Conservation (phyloP, 2,329 filamentous ascomycete species). For the Ascochyta lentis region DNA sequence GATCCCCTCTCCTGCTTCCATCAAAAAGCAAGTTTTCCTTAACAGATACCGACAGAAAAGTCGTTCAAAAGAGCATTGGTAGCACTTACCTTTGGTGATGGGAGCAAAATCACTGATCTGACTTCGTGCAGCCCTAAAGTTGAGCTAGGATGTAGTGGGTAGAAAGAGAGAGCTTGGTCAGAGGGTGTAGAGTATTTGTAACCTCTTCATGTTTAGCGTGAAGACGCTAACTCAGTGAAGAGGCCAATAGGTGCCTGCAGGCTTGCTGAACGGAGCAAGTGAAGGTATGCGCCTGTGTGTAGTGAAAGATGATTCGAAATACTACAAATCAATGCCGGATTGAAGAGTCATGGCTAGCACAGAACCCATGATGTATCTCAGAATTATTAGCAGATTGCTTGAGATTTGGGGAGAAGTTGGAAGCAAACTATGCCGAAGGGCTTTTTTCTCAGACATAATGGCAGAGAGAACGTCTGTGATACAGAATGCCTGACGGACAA, state of each 20-base stretch:
- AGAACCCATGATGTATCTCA: too few relatives aligned
- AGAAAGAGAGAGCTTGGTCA: background rate
- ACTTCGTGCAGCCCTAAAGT: background rate
- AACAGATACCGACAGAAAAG: background rate
- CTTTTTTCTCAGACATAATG: background rate
- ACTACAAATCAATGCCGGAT: too few relatives aligned
- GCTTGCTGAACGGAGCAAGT: background rate
- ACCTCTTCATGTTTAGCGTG: background rate
- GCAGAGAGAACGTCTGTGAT: background rate
- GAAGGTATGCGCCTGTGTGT: background rate
- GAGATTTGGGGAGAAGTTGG: too few relatives aligned
- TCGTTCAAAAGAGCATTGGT: background rate
- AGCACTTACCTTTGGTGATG: constrained; percentile 3
- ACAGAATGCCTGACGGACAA: background rate
- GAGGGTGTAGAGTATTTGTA: background rate
- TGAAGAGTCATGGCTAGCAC: too few relatives aligned
- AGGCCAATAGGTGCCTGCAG: background rate
- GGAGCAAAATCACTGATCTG: background rate
- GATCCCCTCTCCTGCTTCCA: background rate
- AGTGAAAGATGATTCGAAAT: too few relatives aligned
- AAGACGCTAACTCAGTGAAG: background rate
- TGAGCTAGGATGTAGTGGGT: background rate
- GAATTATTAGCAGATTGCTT: too few relatives aligned
- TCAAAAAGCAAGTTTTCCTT: background rate
- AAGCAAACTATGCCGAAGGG: too few relatives aligned